phyloP scores from a whole-genome alignment of 352 stramenopile genomes.

The Plasmopara viticola region DNA sequence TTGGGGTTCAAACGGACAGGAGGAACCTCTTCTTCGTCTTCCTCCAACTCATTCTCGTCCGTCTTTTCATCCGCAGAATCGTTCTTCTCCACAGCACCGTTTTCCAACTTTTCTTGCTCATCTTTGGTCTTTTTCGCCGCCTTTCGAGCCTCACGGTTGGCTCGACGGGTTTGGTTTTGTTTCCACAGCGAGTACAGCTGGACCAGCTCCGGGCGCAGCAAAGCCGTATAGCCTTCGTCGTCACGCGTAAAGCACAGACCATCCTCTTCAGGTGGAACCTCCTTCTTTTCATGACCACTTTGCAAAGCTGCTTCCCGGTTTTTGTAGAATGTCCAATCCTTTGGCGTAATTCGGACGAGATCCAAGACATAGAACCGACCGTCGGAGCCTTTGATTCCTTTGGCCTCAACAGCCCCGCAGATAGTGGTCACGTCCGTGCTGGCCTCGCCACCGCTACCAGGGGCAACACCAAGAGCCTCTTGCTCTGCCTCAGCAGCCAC shows the following conservation, averaged over 20 bases:
- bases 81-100: slow-evolving; percentile 21
- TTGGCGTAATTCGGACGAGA: slow-evolving; percentile 91
- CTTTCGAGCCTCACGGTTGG: slow-evolving; percentile 42
- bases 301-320: slow-evolving; percentile 22
- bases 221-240: slow-evolving; percentile 83
- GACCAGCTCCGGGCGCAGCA: slow-evolving; percentile 92
- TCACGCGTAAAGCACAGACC: slow-evolving; percentile 61
- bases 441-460: slow-evolving; percentile 41
- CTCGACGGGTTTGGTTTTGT: slow-evolving; percentile 73
- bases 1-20: slow-evolving; percentile 80
- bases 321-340: slow-evolving; percentile 91
- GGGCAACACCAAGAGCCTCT: slow-evolving; percentile 17
- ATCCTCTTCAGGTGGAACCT: slow-evolving; percentile 23
- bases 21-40: slow-evolving; percentile 57
- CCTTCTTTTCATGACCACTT: slow-evolving; percentile 22
- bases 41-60: slow-evolving; percentile 29
- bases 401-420: slow-evolving; percentile 91
- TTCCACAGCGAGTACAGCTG: slow-evolving; percentile 88
- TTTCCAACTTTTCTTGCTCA: slow-evolving; percentile 12
- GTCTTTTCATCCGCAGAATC: slow-evolving; percentile 23
- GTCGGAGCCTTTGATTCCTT: slow-evolving; percentile 94
- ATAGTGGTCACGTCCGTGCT: slow-evolving; percentile 59
- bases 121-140: slow-evolving; percentile 40
- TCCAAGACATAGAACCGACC: slow-evolving; percentile 93
- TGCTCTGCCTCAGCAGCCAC: slow-evolving; percentile 32